Base-by-base conservation (phyloP, 257 asterid genomes). In the Orobanche coerulescens region DNA sequence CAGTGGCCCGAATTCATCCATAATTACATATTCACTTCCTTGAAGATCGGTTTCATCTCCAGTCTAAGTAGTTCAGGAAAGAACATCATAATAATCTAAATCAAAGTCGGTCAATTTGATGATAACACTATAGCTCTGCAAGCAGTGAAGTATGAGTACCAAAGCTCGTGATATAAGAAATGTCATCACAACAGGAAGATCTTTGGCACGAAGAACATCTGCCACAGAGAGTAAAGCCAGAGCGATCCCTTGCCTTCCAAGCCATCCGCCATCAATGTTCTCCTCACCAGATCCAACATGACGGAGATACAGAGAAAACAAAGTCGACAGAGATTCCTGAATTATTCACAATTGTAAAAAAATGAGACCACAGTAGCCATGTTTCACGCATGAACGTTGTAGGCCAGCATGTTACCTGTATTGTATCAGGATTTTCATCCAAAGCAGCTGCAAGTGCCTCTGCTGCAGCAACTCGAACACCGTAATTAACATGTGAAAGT, bases 371-470 rank as follows among this genome's bases (percentile, higher is more conserved):
- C 23, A 71, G 19, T 43, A 20, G 44, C 13, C 26, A 62, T 36
- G 30, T 44, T 56, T 49, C 54, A 64, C 59, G 49, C 30, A 51
- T 57, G 18, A 44, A 22, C 15, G 64, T 57, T 26, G 33, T 64
- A 47, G 47, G 67, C 50, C 36, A 12, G 53, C 10, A 56, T 48
- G 31, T 60, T 59, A 88, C 98, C 94, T 86, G 98, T 75, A 83
- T 86, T 5, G 94, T 76, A 63, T 88, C 97, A 44, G 98, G 98
- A 15, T 81, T 88, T 80, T 92, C 98, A 79, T 92, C 98, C 82
- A 92, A 76, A 68, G 95, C 98, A 37, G 98, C 95, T 43, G 95
- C 96, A 71, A 92, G 86, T 62, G 95, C 98, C 75, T 92, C 98
- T 12, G 97, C 89, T 10, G 97, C 95, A 73, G 98, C 95, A 42